These are phyloP conservation scores for Aspergillus alliaceus DNA, from an alignment of 2,329 filamentous ascomycete species.

Conservation along the genomic window DNA sequence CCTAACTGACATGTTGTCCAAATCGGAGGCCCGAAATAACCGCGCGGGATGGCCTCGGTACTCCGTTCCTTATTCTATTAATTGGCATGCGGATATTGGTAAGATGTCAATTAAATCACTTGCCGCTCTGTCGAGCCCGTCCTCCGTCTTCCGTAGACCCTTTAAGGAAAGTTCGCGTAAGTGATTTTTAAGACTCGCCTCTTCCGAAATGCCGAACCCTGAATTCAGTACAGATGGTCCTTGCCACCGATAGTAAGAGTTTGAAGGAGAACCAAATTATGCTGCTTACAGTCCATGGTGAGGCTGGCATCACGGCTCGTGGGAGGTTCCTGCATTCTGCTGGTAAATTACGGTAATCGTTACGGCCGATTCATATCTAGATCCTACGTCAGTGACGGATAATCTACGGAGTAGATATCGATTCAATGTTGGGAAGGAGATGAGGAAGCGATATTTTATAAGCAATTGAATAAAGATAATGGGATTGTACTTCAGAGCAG, in stretches of 20 bases:
- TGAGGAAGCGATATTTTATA: neutral
- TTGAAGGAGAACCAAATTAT: slow-evolving; percentile 9
- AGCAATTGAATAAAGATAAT: neutral
- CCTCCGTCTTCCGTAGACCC: neutral
- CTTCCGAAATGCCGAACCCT: slow-evolving; percentile 1
- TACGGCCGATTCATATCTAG: neutral
- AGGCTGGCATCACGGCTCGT: slow-evolving; percentile 15
- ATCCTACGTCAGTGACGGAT: neutral
- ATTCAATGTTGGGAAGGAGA: neutral
- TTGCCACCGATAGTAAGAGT: slow-evolving; percentile 8
- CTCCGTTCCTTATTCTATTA: too few species aligned
- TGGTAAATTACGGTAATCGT: slow-evolving; percentile 9
- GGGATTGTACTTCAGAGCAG: neutral
- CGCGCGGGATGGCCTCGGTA: slow-evolving; percentile 11
- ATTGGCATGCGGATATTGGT: neutral
- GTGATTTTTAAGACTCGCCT: slow-evolving; percentile 3
- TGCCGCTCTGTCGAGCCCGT: neutral
- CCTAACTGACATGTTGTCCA: slow-evolving; percentile 1
- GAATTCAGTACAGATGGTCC: neutral
- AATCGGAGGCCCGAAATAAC: slow-evolving; percentile 3
- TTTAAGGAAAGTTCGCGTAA: neutral
- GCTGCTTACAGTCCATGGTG: slow-evolving; percentile 7
- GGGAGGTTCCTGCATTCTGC: slow-evolving; percentile 2
- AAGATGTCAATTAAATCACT: neutral
- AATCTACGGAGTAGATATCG: neutral